phyloP scores from a whole-genome alignment of 208 protist species.

The Wallacemonas collosoma region DNA sequence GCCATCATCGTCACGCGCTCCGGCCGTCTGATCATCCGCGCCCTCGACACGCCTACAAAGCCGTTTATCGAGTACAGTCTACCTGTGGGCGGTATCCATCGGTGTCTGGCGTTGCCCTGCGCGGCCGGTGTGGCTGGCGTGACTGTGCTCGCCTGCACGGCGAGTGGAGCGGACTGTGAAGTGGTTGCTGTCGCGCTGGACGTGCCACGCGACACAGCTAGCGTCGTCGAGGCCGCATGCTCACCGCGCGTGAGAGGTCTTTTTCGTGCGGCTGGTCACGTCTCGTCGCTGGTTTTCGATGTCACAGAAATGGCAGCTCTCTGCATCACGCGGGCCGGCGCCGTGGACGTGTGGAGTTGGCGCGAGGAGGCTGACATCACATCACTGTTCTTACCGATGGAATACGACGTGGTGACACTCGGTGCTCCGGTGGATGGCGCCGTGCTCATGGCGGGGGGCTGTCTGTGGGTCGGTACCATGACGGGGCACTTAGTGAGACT shows the following conservation, averaged over 20 bases:
- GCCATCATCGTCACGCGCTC: constrained; percentile 1
- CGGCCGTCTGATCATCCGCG: neutral
- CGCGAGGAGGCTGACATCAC: constrained; percentile 38
- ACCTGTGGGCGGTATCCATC: neutral
- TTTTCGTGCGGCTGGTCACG: constrained; percentile 48
- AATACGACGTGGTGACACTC: constrained; percentile 26
- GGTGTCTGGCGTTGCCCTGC: neutral
- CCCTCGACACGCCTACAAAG: neutral
- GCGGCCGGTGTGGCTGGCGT: constrained; percentile 4
- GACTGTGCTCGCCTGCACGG: constrained; percentile 19
- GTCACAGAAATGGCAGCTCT: constrained; percentile 25
- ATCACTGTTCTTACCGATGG: constrained; percentile 31
- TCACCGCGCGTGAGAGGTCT: constrained; percentile 27
- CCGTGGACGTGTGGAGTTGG: constrained; percentile 68
- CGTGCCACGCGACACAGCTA: neutral
- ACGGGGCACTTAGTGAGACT: constrained; percentile 40
- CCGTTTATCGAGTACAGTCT: neutral
- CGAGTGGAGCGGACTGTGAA: neutral
- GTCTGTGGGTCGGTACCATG: constrained; percentile 57
- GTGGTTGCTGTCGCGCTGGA: constrained; percentile 10
- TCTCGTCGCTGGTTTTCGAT: constrained; percentile 37
- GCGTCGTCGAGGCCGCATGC: neutral
- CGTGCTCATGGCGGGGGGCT: constrained; percentile 20
- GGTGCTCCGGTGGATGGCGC: constrained; percentile 29
- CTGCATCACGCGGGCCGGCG: constrained; percentile 43